Evolutionary conservation across 2,329 filamentous ascomycete genomes (phyloP), one percentile per base, ranked within the genome.

Genomic region (Colletotrichum chrysophilum): DNA sequence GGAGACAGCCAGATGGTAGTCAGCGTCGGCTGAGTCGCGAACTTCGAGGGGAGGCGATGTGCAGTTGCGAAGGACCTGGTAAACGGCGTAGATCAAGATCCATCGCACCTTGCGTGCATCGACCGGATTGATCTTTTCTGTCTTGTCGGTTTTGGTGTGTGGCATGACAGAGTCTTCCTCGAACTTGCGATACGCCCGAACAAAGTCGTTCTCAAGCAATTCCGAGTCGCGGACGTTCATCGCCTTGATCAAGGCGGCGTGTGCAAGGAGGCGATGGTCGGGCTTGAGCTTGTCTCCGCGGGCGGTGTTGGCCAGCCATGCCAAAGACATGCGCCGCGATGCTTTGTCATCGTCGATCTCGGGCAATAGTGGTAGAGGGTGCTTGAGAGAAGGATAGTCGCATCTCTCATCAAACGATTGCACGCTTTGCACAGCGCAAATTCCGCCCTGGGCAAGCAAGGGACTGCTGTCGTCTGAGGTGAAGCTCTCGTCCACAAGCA

Each of bases 81-180:
- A 89, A 5, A 92, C 89, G 21, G 92, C 89, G 79, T 96, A 96
- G 8, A 96, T 89, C 43, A 96, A 81, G 34, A 96, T 90, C 94
- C 94, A 97, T 52, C 94, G 89, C 18, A 96, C 90, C 82, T 95
- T 96, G 55, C 95, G 91, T 2, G 91, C 94, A 77, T 96, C 94
- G 10, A 89, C 86, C 13, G 91, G 84, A 0, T 90, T 89, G 1
- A 93, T 81, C 79, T 91, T 92, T 43, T 92, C 90, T 7, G 82
- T 75, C 72, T 90, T 91, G 74, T 93, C 90, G 1, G 86, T 85
- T 76, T 89, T 92, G 24, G 86, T 85, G 3, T 89, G 87, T 1
- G 84, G 83, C 64, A 88, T 83, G 24, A 89, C 82, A 9, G 87
- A 88, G 8, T 91, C 88, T 68, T 91, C 90, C 80, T 97, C 95